Conservation (phyloP, 2,329 filamentous ascomycete species). For the Byssothecium circinans region DNA sequence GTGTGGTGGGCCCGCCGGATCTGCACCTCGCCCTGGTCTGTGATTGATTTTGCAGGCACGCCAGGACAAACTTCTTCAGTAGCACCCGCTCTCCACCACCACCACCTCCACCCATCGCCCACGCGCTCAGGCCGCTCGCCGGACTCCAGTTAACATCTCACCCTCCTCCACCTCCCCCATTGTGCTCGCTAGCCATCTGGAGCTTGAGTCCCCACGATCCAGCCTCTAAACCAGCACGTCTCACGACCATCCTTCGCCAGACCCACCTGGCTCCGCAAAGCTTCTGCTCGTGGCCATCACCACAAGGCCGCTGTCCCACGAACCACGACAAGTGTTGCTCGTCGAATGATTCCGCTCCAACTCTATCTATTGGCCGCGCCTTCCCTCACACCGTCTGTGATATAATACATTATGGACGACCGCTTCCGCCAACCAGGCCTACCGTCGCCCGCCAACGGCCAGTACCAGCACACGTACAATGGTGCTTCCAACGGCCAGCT, state of each 20-base stretch:
- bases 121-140: conserved; percentile 6
- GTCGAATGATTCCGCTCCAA: conserved; percentile 37
- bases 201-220: conserved; percentile 4
- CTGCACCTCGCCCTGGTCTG: conserved; percentile 40
- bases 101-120: conserved; percentile 1
- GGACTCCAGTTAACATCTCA: background rate
- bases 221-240: conserved; percentile 11
- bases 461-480: conserved; percentile 40
- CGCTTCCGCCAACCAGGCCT: conserved; percentile 41
- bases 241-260: conserved; percentile 21
- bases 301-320: conserved; percentile 26
- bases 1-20: conserved; percentile 35
- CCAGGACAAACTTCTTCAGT: conserved; percentile 31
- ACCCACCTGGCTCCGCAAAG: conserved; percentile 42
- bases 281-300: conserved; percentile 31
- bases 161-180: conserved; percentile 1
- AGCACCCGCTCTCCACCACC: conserved; percentile 11
- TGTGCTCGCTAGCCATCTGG: background rate
- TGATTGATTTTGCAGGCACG: conserved; percentile 32
- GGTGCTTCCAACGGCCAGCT: conserved; percentile 32
- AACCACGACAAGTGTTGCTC: conserved; percentile 22
- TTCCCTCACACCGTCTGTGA: conserved; percentile 22
- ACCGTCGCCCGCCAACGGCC: conserved; percentile 18
- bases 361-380: conserved; percentile 37
- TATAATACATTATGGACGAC: conserved; percentile 39